These are phyloP conservation scores for Aspergillus niger DNA, from an alignment of 2,329 filamentous ascomycete species.

Conservation along the genomic window DNA sequence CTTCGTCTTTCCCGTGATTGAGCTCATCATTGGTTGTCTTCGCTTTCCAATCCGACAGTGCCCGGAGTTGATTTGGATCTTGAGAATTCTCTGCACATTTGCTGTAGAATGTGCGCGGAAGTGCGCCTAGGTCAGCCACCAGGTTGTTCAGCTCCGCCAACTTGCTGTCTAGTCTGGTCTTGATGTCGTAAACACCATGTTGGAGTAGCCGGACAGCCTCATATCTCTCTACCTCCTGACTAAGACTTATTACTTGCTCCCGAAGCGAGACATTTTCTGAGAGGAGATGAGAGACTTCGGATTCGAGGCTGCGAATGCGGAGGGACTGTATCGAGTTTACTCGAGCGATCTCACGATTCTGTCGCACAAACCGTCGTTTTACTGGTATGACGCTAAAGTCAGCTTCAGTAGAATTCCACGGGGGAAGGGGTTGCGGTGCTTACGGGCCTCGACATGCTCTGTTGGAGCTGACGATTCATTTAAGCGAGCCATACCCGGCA, in stretches of 20 bases:
- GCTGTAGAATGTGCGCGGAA: conserved; percentile 38
- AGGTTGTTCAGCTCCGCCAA: conserved; percentile 57
- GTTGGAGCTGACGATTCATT: conserved; percentile 49
- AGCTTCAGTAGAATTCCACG: not conserved
- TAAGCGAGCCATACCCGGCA: conserved; percentile 52
- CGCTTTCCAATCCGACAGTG: conserved; percentile 17
- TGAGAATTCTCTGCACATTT: conserved; percentile 19
- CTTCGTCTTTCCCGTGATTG: conserved; percentile 26
- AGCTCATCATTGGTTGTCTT: conserved; percentile 20
- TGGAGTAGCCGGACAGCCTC: conserved; percentile 47
- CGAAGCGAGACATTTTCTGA: conserved; percentile 62
- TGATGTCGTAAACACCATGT: conserved; percentile 55
- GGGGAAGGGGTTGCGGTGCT: conserved; percentile 24
- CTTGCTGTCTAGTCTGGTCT: conserved; percentile 58
- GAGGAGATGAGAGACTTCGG: conserved; percentile 62
- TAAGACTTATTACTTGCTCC: conserved; percentile 60
- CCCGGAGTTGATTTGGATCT: conserved; percentile 7
- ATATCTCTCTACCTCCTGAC: conserved; percentile 55
- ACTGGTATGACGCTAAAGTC: conserved; percentile 43
- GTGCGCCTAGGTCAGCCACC: conserved; percentile 55
- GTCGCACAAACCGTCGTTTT: conserved; percentile 64
- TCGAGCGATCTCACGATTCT: conserved; percentile 67
- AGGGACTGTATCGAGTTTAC: conserved; percentile 66
- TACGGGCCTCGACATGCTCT: conserved; percentile 53
- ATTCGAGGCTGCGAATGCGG: conserved; percentile 64